Evolutionary conservation across 129 eudicot genomes (phyloP).

Genomic region (Ambrosia artemisiifolia): DNA sequence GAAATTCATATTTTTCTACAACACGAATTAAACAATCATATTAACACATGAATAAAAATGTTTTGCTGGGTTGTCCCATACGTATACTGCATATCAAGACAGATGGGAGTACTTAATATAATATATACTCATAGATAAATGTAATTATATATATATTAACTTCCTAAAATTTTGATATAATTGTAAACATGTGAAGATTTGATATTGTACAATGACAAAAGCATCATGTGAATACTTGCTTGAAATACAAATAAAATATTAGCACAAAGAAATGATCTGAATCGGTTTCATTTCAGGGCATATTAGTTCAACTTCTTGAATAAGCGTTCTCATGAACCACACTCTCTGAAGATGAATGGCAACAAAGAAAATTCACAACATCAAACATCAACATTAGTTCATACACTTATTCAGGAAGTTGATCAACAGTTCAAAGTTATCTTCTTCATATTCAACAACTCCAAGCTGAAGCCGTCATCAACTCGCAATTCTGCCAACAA

Average conservation of each 20-base stretch:
- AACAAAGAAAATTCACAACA: slow-evolving; percentile 40
- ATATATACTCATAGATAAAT: neutral
- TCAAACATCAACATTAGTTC: slow-evolving; percentile 34
- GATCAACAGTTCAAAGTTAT: slow-evolving; percentile 27
- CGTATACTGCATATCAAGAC: slow-evolving; percentile 54
- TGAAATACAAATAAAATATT: neutral
- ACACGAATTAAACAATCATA: too few species aligned
- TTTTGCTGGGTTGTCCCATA: slow-evolving; percentile 66
- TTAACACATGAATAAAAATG: too few species aligned
- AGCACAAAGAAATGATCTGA: neutral
- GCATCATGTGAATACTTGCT: neutral
- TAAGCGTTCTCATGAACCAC: too few species aligned
- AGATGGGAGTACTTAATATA: neutral
- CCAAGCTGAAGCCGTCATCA: slow-evolving; percentile 60
- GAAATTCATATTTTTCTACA: too few species aligned
- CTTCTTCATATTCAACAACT: slow-evolving; percentile 43
- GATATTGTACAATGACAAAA: neutral
- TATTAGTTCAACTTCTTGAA: neutral
- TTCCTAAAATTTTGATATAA: neutral
- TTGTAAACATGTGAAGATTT: neutral
- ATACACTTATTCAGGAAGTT: slow-evolving; percentile 30
- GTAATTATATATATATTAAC: neutral
- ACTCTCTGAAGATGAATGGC: neutral
- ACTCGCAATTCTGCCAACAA: slow-evolving; percentile 51
- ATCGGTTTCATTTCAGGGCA: neutral